Conservation (phyloP, 148 eudicot genomes). For the Vaccinium corymbosum region DNA sequence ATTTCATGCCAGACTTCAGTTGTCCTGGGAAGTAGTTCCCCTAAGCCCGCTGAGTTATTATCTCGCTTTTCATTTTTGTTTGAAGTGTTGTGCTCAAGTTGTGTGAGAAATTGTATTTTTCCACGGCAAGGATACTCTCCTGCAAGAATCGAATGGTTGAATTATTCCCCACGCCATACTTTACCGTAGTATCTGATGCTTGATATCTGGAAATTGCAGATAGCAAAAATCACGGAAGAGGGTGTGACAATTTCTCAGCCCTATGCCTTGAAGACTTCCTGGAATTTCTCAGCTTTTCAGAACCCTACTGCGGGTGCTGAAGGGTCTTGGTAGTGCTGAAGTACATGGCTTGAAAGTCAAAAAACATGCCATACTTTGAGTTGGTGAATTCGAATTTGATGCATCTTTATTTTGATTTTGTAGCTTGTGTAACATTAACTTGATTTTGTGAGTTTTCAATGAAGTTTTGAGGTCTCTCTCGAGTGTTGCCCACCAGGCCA, state of each 20-base stretch:
- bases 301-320: slow-evolving; percentile 77
- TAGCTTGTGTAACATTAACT: neutral
- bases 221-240: slow-evolving; percentile 79
- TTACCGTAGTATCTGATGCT: neutral
- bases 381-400: neutral
- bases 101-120: neutral
- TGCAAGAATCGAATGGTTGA: neutral
- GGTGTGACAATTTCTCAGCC: slow-evolving; percentile 61
- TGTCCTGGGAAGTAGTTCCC: neutral
- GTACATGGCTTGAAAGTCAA: neutral
- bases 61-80: neutral
- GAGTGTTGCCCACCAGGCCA: no score
- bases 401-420: neutral
- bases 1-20: neutral
- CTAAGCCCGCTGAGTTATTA: neutral
- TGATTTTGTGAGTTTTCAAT: neutral
- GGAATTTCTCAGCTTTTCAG: slow-evolving; percentile 71
- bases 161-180: neutral
- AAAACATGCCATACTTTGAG: neutral
- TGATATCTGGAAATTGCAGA: slow-evolving; percentile 39
- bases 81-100: neutral
- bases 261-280: slow-evolving; percentile 70
- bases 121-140: neutral
- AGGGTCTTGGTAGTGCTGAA: slow-evolving; percentile 63
- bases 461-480: neutral